Conservation (phyloP, 306 rosid species). For the Vicia villosa region DNA sequence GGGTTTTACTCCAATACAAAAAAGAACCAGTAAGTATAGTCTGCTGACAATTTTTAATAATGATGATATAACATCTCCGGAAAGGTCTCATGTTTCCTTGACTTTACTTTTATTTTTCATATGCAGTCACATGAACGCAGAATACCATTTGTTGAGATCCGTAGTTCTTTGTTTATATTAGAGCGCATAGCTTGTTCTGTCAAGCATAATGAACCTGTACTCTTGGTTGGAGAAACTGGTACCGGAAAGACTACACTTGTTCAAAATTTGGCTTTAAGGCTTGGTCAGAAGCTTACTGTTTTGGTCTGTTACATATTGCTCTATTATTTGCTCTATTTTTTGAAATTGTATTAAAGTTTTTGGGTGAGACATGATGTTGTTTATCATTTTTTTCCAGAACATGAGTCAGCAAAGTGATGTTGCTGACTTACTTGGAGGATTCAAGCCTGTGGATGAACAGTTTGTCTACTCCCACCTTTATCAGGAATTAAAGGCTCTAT, state of each 20-base stretch:
- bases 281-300: constrained; percentile 85
- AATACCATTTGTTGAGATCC: constrained; percentile 73
- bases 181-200: constrained; percentile 87
- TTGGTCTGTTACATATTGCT: constrained; percentile 57
- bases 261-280: constrained; percentile 85
- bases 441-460: constrained; percentile 74
- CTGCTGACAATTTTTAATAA: constrained; percentile 5
- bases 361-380: constrained; percentile 17
- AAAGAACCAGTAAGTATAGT: constrained; percentile 56
- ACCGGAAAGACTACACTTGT: constrained; percentile 96
- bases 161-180: constrained; percentile 71
- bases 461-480: constrained; percentile 56
- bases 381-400: constrained; percentile 55
- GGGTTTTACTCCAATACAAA: constrained; percentile 56
- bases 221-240: constrained; percentile 98
- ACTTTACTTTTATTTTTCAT: constrained; percentile 36
- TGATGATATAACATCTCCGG: background rate
- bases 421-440: constrained; percentile 88
- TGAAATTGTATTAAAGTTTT: constrained; percentile 2
- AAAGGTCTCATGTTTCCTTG: background rate
- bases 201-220: constrained; percentile 86
- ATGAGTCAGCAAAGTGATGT: constrained; percentile 96
- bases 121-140: constrained; percentile 50
- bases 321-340: background rate
- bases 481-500: constrained; percentile 63